Evolutionary conservation across 129 eudicot species (phyloP).

Genomic region (Helianthus tuberosus): DNA sequence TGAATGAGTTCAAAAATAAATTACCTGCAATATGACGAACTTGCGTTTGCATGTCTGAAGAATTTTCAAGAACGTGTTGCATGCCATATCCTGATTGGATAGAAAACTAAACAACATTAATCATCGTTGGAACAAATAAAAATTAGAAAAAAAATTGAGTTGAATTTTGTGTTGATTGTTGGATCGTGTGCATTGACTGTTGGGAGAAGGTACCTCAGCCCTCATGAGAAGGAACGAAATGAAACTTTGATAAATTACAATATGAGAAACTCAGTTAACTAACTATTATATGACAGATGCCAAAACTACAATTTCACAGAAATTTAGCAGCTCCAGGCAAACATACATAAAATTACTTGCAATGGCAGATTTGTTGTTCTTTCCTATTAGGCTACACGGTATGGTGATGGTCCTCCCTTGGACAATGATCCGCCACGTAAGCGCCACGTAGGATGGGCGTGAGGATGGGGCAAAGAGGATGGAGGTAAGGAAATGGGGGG

Average conservation of each 20-base stretch:
- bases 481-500: too few relatives aligned
- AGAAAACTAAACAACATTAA: neutral
- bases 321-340: neutral
- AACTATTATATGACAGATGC: neutral
- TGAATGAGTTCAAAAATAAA: neutral
- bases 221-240: too few relatives aligned
- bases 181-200: too few relatives aligned
- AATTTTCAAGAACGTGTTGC: constrained; percentile 94
- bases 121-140: neutral
- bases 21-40: constrained; percentile 90
- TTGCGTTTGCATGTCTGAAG: constrained; percentile 99
- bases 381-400: too few relatives aligned
- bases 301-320: neutral
- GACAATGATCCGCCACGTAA: too few relatives aligned
- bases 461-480: too few relatives aligned
- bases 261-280: too few relatives aligned
- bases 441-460: too few relatives aligned
- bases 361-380: constrained; percentile 97
- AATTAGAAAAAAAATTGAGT: neutral
- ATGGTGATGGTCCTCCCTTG: too few relatives aligned
- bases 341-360: constrained; percentile 98
- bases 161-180: neutral
- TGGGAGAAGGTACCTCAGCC: too few relatives aligned
- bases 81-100: constrained; percentile 86
- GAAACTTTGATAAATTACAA: too few relatives aligned